phyloP scores from a whole-genome alignment of 2,329 filamentous ascomycete genomes.

The Sclerotinia borealis region DNA sequence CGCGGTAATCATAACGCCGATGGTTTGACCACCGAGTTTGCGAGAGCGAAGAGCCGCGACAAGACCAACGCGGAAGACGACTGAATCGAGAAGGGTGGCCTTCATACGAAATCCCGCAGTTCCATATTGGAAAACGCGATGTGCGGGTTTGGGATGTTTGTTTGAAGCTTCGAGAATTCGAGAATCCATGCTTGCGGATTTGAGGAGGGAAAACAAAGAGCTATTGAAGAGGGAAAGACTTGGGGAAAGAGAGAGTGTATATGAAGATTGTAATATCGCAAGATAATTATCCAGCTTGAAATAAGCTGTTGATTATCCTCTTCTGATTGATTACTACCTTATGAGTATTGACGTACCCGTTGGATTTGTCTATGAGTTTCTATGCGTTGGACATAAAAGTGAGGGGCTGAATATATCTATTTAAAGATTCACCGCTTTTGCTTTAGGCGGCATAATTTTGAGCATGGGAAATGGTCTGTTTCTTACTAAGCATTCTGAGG shows the following conservation, averaged over 20 bases:
- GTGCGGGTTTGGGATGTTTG: conserved; percentile 52
- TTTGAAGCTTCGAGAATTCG: conserved; percentile 54
- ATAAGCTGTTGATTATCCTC: not conserved
- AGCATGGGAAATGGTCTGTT: conserved; percentile 4
- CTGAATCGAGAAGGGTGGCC: conserved; percentile 77
- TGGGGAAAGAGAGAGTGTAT: not conserved
- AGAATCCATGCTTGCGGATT: conserved; percentile 38
- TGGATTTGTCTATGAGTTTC: conserved; percentile 2
- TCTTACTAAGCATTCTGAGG: no score
- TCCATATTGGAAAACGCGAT: conserved; percentile 56
- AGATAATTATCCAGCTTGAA: not conserved
- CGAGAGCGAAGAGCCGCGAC: conserved; percentile 83
- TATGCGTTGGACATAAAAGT: conserved; percentile 13
- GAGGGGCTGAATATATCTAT: not conserved
- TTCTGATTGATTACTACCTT: not conserved
- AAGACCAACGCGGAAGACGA: conserved; percentile 87
- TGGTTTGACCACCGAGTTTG: conserved; percentile 82
- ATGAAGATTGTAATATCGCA: not conserved
- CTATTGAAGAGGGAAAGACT: not conserved
- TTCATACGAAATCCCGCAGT: conserved; percentile 65
- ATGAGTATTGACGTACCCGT: conserved; percentile 8
- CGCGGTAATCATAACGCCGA: conserved; percentile 94
- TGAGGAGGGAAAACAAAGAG: not conserved
- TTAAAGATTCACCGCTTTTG: not conserved
- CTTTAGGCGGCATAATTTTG: not conserved